phyloP scores from a whole-genome alignment of 306 rosid species.

The Lupinus albus region DNA sequence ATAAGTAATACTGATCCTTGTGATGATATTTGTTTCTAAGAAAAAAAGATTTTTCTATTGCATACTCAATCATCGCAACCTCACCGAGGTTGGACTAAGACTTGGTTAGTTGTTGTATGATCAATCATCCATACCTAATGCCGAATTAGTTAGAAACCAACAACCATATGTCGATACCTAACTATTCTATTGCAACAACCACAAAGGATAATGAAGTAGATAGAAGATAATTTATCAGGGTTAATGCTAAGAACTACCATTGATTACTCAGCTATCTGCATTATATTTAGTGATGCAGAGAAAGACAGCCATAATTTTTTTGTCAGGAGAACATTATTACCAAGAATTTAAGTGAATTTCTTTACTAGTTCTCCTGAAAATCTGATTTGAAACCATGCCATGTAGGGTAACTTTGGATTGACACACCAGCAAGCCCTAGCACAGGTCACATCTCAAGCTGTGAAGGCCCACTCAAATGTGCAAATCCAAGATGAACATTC shows the following conservation, averaged over 20 bases:
- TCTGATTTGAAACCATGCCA: constrained; percentile 20
- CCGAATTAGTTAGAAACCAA: background rate
- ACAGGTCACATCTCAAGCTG: constrained; percentile 63
- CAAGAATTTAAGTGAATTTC: background rate
- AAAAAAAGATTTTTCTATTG: background rate
- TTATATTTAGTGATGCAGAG: too few relatives aligned
- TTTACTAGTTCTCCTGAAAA: constrained; percentile 22
- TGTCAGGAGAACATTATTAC: too few relatives aligned
- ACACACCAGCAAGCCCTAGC: constrained; percentile 66
- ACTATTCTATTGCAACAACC: background rate
- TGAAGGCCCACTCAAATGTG: constrained; percentile 43
- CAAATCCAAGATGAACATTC: constrained; percentile 48
- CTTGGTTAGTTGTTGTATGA: too few relatives aligned
- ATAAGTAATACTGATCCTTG: background rate
- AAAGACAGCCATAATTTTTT: background rate
- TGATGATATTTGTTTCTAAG: background rate
- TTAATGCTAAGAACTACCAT: background rate
- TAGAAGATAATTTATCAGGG: background rate
- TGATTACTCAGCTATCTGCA: background rate
- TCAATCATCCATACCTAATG: background rate
- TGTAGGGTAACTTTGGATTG: constrained; percentile 61
- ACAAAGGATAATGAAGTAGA: background rate
- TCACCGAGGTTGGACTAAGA: too few relatives aligned
- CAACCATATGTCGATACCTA: background rate
- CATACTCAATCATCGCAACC: background rate